Conservation (phyloP, 257 asterid species). For the Fraxinus americana region DNA sequence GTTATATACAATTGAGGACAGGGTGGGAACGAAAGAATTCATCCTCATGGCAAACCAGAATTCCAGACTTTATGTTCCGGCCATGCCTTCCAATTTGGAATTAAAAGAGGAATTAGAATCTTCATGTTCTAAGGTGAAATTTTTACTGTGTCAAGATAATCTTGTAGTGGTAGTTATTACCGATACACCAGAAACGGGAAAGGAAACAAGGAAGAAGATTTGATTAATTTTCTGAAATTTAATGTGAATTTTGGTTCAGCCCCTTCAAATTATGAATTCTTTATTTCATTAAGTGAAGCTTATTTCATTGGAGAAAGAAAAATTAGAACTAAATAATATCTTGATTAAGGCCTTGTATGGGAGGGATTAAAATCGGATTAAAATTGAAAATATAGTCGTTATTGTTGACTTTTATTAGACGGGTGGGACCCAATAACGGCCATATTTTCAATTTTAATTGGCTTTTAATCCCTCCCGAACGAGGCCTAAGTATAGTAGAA, state of each 20-base stretch:
- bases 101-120: constrained; percentile 50
- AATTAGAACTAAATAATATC: neutral
- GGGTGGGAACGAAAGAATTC: constrained; percentile 41
- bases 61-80: constrained; percentile 58
- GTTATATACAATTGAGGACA: constrained; percentile 54
- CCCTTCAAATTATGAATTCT: neutral
- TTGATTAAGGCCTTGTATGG: too few relatives aligned
- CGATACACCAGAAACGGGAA: constrained; percentile 5
- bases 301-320: neutral
- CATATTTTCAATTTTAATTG: too few relatives aligned
- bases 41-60: constrained; percentile 44
- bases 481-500: neutral
- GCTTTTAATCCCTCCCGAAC: too few relatives aligned
- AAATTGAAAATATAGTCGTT: too few relatives aligned
- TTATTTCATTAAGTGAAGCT: neutral
- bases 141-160: constrained; percentile 1
- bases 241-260: neutral
- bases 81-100: constrained; percentile 41
- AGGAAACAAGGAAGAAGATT: neutral
- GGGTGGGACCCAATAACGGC: too few relatives aligned
- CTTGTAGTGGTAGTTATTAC: neutral
- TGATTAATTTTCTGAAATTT: neutral
- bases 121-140: constrained; percentile 59
- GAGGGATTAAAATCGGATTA: too few relatives aligned
- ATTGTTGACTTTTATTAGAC: too few relatives aligned